These are phyloP conservation scores for Penicillium sp. DNA, from an alignment of 2,329 filamentous ascomycete genomes.

Conservation along the genomic window DNA sequence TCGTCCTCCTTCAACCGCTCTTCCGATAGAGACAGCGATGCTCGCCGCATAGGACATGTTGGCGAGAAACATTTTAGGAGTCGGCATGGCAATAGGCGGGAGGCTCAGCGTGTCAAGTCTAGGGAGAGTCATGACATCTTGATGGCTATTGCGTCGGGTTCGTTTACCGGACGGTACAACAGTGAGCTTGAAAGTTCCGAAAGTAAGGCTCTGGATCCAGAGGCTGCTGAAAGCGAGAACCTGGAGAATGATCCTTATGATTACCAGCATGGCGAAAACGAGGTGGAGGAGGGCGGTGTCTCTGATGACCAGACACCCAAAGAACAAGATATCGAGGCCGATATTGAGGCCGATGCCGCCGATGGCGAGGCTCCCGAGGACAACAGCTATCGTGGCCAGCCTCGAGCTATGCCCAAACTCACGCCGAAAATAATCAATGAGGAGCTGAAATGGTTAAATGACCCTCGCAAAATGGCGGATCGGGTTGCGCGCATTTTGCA, in stretches of 20 bases:
- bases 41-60: background rate
- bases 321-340: background rate
- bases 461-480: slow-evolving; percentile 64
- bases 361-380: background rate
- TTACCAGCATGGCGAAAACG: background rate
- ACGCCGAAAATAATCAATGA: slow-evolving; percentile 35
- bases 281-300: background rate
- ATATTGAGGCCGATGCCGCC: background rate
- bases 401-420: background rate
- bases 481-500: slow-evolving; percentile 56
- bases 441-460: slow-evolving; percentile 56
- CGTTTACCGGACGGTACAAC: background rate
- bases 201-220: background rate
- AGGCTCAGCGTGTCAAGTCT: background rate
- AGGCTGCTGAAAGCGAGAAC: background rate
- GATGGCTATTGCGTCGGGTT: slow-evolving; percentile 7
- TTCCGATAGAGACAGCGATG: background rate
- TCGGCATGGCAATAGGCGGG: background rate
- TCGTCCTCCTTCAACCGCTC: background rate
- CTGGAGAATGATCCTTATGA: background rate
- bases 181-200: background rate
- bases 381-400: background rate
- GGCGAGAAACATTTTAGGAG: background rate
- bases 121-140: background rate
- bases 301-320: background rate